These are phyloP conservation scores for Pseudocohnilembus persalinus DNA, from an alignment of 169 alveolate species.

Conservation along the genomic window DNA sequence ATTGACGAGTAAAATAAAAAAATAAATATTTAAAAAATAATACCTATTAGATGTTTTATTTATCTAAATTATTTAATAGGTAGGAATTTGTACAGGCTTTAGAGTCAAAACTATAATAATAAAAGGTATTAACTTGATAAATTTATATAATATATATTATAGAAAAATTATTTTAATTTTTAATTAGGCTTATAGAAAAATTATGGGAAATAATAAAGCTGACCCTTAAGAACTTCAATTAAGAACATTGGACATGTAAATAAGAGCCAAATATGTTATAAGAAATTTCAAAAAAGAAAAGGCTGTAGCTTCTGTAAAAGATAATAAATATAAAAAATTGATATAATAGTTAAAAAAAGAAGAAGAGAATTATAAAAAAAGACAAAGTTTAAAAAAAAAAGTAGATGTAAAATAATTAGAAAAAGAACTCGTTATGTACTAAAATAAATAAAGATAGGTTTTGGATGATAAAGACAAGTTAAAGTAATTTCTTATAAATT, in stretches of 20 bases:
- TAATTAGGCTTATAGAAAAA: neutral
- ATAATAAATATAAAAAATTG: too few species aligned
- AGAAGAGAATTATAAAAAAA: neutral
- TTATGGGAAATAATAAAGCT: neutral
- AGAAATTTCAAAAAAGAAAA: neutral
- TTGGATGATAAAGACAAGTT: neutral
- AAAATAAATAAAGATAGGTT: neutral
- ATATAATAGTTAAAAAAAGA: neutral
- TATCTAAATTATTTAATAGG: neutral
- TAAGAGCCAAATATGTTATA: neutral
- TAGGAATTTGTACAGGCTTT: neutral
- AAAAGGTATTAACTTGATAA: neutral
- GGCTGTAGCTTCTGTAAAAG: neutral
- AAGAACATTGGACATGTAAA: neutral
- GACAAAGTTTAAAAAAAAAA: neutral
- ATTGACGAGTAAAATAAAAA: neutral
- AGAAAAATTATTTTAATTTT: too few species aligned
- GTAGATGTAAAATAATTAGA: neutral
- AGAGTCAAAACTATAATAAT: neutral
- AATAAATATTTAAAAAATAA: too few species aligned
- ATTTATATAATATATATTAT: too few species aligned
- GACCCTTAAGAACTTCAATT: neutral
- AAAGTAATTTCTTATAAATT: too few species aligned
- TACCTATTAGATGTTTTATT: too few species aligned
- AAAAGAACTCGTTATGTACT: neutral